Conservation (phyloP, 345 rosid genomes). For the Nephelium lappaceum region DNA sequence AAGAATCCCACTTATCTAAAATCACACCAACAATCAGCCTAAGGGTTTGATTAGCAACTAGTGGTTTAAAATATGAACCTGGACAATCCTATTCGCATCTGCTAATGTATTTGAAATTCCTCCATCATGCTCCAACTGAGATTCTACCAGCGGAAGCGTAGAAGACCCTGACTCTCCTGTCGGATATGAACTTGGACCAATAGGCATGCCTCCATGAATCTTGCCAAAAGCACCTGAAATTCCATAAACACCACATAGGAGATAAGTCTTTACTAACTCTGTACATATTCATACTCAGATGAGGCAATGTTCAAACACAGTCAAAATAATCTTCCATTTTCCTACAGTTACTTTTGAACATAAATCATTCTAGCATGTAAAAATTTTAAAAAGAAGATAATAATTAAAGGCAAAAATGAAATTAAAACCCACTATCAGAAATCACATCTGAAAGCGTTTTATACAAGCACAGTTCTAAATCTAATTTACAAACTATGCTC, state of each 20-base stretch:
- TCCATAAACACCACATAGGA: constrained; percentile 14
- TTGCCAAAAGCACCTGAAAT: constrained; percentile 56
- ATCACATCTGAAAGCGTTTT: background rate
- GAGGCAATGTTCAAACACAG: background rate
- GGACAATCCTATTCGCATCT: constrained; percentile 47
- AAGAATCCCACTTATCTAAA: background rate
- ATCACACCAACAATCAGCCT: background rate
- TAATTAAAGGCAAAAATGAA: background rate
- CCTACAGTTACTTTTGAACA: background rate
- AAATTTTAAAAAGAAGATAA: background rate
- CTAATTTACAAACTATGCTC: background rate
- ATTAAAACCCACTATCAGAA: background rate
- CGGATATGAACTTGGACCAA: constrained; percentile 39
- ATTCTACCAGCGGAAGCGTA: constrained; percentile 18
- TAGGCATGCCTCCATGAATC: constrained; percentile 53
- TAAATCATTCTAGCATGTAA: background rate
- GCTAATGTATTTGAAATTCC: constrained; percentile 45
- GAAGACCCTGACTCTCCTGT: constrained; percentile 43
- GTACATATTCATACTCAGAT: constrained; percentile 2
- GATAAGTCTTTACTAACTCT: constrained; percentile 2
- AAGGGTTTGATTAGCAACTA: background rate
- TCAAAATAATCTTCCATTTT: background rate
- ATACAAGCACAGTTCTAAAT: background rate
- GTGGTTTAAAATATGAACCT: constrained; percentile 40
- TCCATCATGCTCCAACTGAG: constrained; percentile 49